Evolutionary conservation across 1,139 yeast genomes (phyloP).

Genomic region (Magnusiomyces suaveolens): DNA sequence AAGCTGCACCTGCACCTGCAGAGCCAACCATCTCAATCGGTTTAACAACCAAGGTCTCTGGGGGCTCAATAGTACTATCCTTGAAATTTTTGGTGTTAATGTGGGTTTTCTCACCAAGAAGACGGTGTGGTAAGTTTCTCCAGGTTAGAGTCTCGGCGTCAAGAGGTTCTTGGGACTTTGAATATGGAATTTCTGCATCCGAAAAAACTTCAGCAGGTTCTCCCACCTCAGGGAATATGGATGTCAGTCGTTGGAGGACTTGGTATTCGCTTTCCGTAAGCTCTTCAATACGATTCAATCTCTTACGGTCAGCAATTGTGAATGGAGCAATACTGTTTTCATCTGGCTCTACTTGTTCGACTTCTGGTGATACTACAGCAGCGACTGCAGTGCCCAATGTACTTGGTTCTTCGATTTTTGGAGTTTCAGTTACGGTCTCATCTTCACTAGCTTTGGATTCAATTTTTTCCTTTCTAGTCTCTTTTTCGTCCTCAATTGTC

Average conservation of each 20-base stretch:
- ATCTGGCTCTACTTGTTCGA: neutral
- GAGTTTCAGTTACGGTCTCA: conserved; percentile 4
- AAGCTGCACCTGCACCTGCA: conserved; percentile 13
- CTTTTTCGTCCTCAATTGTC: conserved; percentile 12
- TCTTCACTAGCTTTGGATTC: conserved; percentile 5
- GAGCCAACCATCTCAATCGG: conserved; percentile 13
- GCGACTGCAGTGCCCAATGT: conserved; percentile 6
- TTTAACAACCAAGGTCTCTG: conserved; percentile 6
- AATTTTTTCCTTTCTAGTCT: conserved; percentile 9
- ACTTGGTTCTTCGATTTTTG: neutral
- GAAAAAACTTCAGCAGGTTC: conserved; percentile 4
- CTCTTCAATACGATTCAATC: neutral
- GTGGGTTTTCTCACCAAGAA: neutral
- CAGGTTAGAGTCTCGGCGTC: neutral
- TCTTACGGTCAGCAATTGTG: conserved; percentile 4
- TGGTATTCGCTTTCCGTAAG: conserved; percentile 1
- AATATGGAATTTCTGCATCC: neutral
- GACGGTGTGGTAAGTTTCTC: conserved; percentile 2
- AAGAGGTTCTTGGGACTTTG: neutral
- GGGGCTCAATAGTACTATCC: neutral
- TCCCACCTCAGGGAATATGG: neutral
- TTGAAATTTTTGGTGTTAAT: neutral
- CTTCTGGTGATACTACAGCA: conserved; percentile 6
- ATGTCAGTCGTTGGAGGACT: conserved; percentile 1
- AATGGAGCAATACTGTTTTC: neutral